These are phyloP conservation scores for Phyllosticta citriasiana DNA, from an alignment of 2,329 filamentous ascomycete species.

Conservation along the genomic window DNA sequence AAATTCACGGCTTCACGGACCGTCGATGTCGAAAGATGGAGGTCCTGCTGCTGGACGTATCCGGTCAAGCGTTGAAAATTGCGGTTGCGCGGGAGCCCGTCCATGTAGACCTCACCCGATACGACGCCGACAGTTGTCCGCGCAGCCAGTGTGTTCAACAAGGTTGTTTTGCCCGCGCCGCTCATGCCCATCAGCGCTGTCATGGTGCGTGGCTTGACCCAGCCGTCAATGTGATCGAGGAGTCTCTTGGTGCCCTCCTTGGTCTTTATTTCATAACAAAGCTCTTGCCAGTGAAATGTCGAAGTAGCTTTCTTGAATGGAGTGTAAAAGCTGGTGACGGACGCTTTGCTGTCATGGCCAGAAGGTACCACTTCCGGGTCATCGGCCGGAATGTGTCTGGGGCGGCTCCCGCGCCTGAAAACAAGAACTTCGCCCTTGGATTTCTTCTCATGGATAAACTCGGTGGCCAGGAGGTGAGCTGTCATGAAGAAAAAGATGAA, in stretches of 20 bases:
- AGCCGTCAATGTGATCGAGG: slow-evolving; percentile 78
- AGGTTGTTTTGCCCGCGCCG: slow-evolving; percentile 88
- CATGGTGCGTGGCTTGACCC: slow-evolving; percentile 85
- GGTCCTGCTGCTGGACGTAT: slow-evolving; percentile 87
- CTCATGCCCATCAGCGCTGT: slow-evolving; percentile 83
- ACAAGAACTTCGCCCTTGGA: slow-evolving; percentile 43
- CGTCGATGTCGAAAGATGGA: slow-evolving; percentile 74
- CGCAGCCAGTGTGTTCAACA: slow-evolving; percentile 76
- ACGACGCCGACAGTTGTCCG: slow-evolving; percentile 85
- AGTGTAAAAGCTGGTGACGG: slow-evolving; percentile 24
- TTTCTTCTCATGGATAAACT: slow-evolving; percentile 39
- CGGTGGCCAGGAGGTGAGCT: slow-evolving; percentile 35
- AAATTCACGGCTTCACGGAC: slow-evolving; percentile 84
- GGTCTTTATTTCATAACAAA: slow-evolving; percentile 72
- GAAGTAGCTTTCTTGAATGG: slow-evolving; percentile 55
- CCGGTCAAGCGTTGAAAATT: slow-evolving; percentile 89
- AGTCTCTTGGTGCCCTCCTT: slow-evolving; percentile 67
- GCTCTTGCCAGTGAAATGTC: slow-evolving; percentile 77
- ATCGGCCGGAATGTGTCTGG: slow-evolving; percentile 26
- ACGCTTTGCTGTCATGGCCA: slow-evolving; percentile 14
- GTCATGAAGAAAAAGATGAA: slow-evolving; percentile 35
- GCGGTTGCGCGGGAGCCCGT: slow-evolving; percentile 61
- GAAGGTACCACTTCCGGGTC: slow-evolving; percentile 31
- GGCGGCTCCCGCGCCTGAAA: slow-evolving; percentile 35
- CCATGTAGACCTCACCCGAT: slow-evolving; percentile 75